phyloP scores from a whole-genome alignment of 208 protist genomes.

The Crithidia acanthocephali region DNA sequence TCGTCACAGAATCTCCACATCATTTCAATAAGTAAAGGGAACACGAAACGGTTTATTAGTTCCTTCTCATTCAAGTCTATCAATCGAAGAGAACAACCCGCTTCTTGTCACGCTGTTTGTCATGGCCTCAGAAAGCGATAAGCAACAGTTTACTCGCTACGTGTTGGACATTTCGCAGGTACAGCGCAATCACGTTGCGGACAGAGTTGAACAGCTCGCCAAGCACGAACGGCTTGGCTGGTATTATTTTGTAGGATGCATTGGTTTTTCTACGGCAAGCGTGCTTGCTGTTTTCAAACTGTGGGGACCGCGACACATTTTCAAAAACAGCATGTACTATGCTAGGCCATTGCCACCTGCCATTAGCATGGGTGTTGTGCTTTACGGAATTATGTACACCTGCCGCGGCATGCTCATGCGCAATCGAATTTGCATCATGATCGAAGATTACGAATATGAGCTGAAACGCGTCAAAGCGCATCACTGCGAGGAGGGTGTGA shows the following conservation, averaged over 20 bases:
- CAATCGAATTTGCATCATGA: constrained; percentile 86
- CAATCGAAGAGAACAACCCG: too few relatives aligned
- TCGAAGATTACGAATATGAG: constrained; percentile 94
- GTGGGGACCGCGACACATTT: constrained; percentile 90
- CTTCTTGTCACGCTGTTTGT: constrained; percentile 24
- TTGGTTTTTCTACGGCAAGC: constrained; percentile 59
- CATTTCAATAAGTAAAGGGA: too few relatives aligned
- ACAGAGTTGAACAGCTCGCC: constrained; percentile 76
- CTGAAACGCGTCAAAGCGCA: constrained; percentile 90
- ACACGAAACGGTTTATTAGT: too few relatives aligned
- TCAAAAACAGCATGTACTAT: constrained; percentile 92
- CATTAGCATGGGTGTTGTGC: constrained; percentile 84
- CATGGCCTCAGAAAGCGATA: constrained; percentile 48
- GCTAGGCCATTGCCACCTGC: constrained; percentile 81
- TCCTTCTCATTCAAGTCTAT: too few relatives aligned
- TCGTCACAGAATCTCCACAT: too few relatives aligned
- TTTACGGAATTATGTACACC: constrained; percentile 87
- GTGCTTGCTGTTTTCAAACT: constrained; percentile 79
- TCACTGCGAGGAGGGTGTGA: constrained; percentile 86
- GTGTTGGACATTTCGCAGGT: constrained; percentile 77
- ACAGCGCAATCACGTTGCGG: constrained; percentile 74
- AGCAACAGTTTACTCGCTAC: constrained; percentile 71
- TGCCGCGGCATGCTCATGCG: constrained; percentile 89
- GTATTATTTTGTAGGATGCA: constrained; percentile 89
- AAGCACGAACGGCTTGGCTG: constrained; percentile 64